Evolutionary conservation across 768 basidiomycete genomes (phyloP).

Genomic region (Filobasidium floriforme): DNA sequence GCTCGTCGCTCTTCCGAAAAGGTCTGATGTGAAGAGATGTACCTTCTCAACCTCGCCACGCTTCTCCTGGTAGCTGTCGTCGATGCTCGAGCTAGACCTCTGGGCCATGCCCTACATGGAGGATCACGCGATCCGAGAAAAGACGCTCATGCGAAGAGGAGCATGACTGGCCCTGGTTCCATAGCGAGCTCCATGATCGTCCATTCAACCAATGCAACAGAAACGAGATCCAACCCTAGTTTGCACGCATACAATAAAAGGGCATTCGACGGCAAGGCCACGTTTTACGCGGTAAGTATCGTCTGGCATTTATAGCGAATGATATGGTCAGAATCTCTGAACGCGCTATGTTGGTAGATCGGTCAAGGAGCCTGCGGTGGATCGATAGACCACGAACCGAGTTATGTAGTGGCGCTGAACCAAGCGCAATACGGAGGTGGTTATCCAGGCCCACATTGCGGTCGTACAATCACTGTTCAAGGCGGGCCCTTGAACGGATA

Average conservation of each 20-base stretch:
- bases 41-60: too few relatives aligned
- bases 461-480: slow-evolving; percentile 54
- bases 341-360: neutral
- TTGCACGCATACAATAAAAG: neutral
- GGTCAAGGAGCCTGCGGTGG: slow-evolving; percentile 20
- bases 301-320: neutral
- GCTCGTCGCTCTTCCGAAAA: too few relatives aligned
- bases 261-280: neutral
- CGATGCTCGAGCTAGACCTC: too few relatives aligned
- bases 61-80: too few relatives aligned
- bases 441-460: slow-evolving; percentile 61
- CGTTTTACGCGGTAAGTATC: neutral
- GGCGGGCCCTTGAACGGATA: slow-evolving; percentile 50
- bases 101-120: too few relatives aligned
- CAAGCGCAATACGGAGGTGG: slow-evolving; percentile 52
- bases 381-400: slow-evolving; percentile 15
- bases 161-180: too few relatives aligned
- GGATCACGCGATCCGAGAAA: too few relatives aligned
- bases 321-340: neutral
- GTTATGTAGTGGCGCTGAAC: slow-evolving; percentile 22
- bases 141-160: too few relatives aligned
- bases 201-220: too few relatives aligned
- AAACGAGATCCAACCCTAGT: too few relatives aligned
- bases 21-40: too few relatives aligned
- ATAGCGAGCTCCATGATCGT: too few relatives aligned